These are phyloP conservation scores for Plantago major DNA, from an alignment of 257 asterid species.

Conservation along the genomic window DNA sequence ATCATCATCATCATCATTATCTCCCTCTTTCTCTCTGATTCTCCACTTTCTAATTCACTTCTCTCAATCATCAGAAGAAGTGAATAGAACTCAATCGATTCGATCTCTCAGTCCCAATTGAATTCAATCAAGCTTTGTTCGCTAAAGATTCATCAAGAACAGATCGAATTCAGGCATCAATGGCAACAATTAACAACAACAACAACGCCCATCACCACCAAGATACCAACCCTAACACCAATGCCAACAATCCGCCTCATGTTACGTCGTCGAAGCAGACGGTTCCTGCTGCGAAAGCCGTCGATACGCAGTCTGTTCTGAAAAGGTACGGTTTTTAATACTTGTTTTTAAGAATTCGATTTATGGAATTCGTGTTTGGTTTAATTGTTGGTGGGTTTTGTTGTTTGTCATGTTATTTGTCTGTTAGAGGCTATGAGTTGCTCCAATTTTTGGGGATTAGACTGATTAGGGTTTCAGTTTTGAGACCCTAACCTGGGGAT, in stretches of 20 bases:
- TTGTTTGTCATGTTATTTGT: neutral
- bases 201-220: slow-evolving; percentile 42
- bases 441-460: too few relatives aligned
- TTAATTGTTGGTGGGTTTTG: neutral
- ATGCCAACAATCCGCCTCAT: slow-evolving; percentile 40
- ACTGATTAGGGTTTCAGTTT: too few relatives aligned
- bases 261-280: slow-evolving; percentile 33
- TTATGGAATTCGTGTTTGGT: neutral
- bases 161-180: slow-evolving; percentile 14
- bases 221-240: slow-evolving; percentile 58
- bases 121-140: too few relatives aligned
- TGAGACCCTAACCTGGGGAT: neutral
- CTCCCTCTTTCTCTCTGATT: too few relatives aligned
- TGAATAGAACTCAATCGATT: too few relatives aligned
- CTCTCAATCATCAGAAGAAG: too few relatives aligned
- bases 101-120: neutral
- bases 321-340: slow-evolving; percentile 38
- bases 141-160: neutral
- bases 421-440: too few relatives aligned
- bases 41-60: too few relatives aligned
- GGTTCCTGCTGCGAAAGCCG: slow-evolving; percentile 31
- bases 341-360: neutral
- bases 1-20: too few relatives aligned
- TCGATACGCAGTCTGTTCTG: slow-evolving; percentile 49
- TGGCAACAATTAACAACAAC: slow-evolving; percentile 44